phyloP scores from a whole-genome alignment of 2,329 filamentous ascomycete genomes.

The Hymenoscyphus repandus region DNA sequence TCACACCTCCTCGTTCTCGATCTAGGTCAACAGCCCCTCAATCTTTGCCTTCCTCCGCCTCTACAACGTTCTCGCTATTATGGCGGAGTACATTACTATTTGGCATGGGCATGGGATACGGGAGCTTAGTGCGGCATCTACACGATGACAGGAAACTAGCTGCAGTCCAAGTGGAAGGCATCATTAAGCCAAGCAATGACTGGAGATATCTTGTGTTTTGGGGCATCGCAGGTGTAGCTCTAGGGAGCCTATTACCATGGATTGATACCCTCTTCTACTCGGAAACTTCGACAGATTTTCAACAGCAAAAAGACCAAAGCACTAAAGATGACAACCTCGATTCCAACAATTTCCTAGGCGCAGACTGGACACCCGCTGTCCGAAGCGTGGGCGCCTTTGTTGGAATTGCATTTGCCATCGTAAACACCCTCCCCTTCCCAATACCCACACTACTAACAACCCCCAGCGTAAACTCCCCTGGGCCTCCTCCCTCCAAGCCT shows the following conservation, averaged over 20 bases:
- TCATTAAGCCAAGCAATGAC: conserved; percentile 40
- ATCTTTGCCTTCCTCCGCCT: conserved; percentile 26
- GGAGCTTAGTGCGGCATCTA: conserved; percentile 72
- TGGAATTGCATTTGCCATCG: conserved; percentile 75
- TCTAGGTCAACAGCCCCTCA: conserved; percentile 17
- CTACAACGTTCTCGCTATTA: conserved; percentile 38
- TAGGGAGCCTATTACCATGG: conserved; percentile 79
- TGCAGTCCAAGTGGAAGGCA: conserved; percentile 48
- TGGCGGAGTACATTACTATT: conserved; percentile 66
- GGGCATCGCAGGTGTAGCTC: conserved; percentile 70
- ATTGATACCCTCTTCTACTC: conserved; percentile 61
- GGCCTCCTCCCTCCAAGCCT: conserved; percentile 92
- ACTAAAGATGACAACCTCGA: conserved; percentile 17
- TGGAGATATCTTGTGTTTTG: conserved; percentile 74
- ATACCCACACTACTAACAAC: not conserved
- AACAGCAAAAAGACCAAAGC: no score
- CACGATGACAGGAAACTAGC: conserved; percentile 64
- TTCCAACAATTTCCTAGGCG: conserved; percentile 38
- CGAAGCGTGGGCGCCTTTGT: conserved; percentile 66
- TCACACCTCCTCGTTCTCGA: conserved; percentile 4
- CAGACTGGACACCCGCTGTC: conserved; percentile 72
- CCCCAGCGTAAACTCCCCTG: conserved; percentile 78
- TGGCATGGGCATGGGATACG: conserved; percentile 75
- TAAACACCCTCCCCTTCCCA: conserved; percentile 42
- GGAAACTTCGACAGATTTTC: conserved; percentile 1